Percentiles rank a stretch among this genome's conserved stretches.
Conservation (phyloP, 805 yeast species). For the Pichia californica region DNA sequence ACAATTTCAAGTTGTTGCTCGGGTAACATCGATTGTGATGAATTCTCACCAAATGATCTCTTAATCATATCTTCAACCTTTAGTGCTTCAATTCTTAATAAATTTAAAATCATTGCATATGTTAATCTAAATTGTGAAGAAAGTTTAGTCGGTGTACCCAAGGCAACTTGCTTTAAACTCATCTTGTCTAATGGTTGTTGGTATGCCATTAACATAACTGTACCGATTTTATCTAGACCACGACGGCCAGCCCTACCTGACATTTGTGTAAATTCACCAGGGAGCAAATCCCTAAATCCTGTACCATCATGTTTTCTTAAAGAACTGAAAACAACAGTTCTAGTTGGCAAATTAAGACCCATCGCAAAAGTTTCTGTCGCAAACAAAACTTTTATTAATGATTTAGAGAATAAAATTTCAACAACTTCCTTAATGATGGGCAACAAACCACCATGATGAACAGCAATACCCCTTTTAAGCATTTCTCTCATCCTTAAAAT, state of each 20-base stretch:
- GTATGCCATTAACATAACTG: constrained; percentile 88
- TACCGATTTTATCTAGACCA: constrained; percentile 89
- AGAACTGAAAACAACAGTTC: constrained; percentile 89
- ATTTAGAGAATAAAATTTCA: constrained; percentile 83
- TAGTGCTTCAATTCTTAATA: constrained; percentile 87
- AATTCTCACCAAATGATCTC: constrained; percentile 88
- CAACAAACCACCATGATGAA: constrained; percentile 93
- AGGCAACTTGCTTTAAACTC: constrained; percentile 69
- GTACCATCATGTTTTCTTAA: constrained; percentile 88
- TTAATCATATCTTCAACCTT: constrained; percentile 98
- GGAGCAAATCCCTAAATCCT: constrained; percentile 69
- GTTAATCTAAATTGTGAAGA: constrained; percentile 91
- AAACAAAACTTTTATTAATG: constrained; percentile 82
- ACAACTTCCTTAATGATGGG: constrained; percentile 92
- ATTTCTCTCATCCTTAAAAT: constrained; percentile 75
- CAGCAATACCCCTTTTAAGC: constrained; percentile 89
- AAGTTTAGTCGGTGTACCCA: constrained; percentile 87
- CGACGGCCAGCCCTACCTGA: constrained; percentile 98
- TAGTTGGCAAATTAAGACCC: constrained; percentile 95
- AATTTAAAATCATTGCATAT: constrained; percentile 88
- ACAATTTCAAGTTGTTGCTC: constrained; percentile 70
- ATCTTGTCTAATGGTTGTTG: constrained; percentile 51
- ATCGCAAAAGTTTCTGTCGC: constrained; percentile 99
- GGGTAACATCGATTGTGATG: constrained; percentile 77
- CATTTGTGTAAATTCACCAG: constrained; percentile 99